Evolutionary conservation across 352 stramenopile species (phyloP), one percentile per base, ranked within the genome.

Genomic region (Blastocystis sp.): DNA sequence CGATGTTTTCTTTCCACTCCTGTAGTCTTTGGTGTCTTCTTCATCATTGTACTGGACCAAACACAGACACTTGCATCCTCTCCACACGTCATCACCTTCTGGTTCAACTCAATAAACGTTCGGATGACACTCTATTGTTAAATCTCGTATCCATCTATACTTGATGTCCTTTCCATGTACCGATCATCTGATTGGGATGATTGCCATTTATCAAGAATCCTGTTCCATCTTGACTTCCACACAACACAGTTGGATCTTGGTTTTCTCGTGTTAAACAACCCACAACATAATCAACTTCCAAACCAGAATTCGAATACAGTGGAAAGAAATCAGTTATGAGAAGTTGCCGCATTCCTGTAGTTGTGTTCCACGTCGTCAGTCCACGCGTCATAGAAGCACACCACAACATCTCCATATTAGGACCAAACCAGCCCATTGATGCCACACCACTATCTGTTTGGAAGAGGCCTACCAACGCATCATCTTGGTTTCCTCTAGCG

Each of bases 321-420:
- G 27, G 49, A 35, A 16, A 63, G 21, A 66, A 65, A 46, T 83
- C 71, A 11, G 49, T 43, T 11, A 83, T 63, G 29, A 49, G n/a
- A 0, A n/a, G 19, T 21, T 51, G 7, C 9, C 71, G 71, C 29
- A 51, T 37, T 16, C 71, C 71, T 4, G 43, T 83, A 5, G 51
- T 83, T 27, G 42, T 66, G 51, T 83, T 83, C 71, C 71, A 83
- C 3, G 39, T n/a, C 11, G 24, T 83, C 3, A 52, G 6, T 14
- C 77, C 77, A 6, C 77, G 59, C 16, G 77, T 87, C 77, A 87
- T 87, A 12, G 59, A 78, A 4, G 65, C 65, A 87, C 77, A 87
- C 77, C 77, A 87, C 27, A 87, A 59, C 56, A 87, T n/a, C 9
- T 87, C 77, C 19, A 29, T 5, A 16, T 87, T 87, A 14, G 21